Conservation (phyloP, 164 flowering plant genomes). For the Euptelea pleiosperma region DNA sequence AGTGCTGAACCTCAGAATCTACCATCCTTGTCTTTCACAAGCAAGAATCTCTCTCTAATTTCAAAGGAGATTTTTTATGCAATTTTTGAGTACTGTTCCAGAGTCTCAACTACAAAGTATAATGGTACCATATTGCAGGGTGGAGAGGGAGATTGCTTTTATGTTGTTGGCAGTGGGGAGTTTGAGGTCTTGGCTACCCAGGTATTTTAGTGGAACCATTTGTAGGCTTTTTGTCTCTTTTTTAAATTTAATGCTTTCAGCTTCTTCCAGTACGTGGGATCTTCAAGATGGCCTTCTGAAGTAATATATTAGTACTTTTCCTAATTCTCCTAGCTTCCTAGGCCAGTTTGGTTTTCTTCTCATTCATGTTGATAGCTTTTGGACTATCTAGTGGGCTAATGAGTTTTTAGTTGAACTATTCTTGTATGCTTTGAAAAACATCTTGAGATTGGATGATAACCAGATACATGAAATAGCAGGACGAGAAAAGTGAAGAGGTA, state of each 20-base stretch:
- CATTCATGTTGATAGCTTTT: background rate
- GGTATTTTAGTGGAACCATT: constrained; percentile 39
- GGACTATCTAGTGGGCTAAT: background rate
- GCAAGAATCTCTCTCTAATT: too few species aligned
- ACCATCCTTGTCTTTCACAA: too few species aligned
- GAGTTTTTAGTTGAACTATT: constrained; percentile 1
- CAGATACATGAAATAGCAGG: constrained; percentile 41
- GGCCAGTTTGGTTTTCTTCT: background rate
- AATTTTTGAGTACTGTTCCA: background rate
- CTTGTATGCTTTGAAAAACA: background rate
- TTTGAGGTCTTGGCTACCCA: constrained; percentile 95
- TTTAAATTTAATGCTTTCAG: background rate
- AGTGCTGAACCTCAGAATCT: too few species aligned
- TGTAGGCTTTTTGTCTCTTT: background rate
- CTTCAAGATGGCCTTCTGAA: background rate
- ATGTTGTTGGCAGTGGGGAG: constrained; percentile 95
- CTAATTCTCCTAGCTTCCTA: too few species aligned
- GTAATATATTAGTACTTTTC: background rate
- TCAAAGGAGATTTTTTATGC: background rate
- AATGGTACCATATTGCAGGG: constrained; percentile 54
- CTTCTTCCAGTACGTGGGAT: background rate
- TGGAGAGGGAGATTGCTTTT: constrained; percentile 98
- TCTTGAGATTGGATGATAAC: constrained; percentile 16
- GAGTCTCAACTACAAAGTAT: background rate
- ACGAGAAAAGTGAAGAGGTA: constrained; percentile 66